These are phyloP conservation scores for Pyrenophora seminiperda DNA, from an alignment of 2,329 filamentous ascomycete genomes.

Conservation along the genomic window DNA sequence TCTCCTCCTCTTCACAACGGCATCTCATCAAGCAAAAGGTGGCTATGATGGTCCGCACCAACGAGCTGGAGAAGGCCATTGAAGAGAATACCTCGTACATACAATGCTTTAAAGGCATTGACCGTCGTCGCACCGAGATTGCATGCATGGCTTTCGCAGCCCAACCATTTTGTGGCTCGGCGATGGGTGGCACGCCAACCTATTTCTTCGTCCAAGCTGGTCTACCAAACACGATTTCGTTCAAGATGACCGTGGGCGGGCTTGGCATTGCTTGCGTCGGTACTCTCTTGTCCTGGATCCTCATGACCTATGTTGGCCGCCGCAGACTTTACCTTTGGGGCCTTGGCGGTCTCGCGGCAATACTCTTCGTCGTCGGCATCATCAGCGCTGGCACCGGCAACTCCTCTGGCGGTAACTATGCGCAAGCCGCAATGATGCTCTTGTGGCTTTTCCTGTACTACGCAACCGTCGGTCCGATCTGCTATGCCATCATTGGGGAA, in stretches of 20 bases:
- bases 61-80: slow-evolving; percentile 73
- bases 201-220: slow-evolving; percentile 54
- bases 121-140: slow-evolving; percentile 69
- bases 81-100: slow-evolving; percentile 68
- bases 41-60: slow-evolving; percentile 83
- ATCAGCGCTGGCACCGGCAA: slow-evolving; percentile 48
- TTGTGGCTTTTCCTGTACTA: slow-evolving; percentile 70
- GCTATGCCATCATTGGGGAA: slow-evolving; percentile 83
- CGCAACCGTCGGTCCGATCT: slow-evolving; percentile 81
- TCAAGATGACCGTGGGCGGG: slow-evolving; percentile 55
- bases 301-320: slow-evolving; percentile 78
- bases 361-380: slow-evolving; percentile 77
- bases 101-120: slow-evolving; percentile 79
- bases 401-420: slow-evolving; percentile 51
- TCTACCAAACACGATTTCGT: slow-evolving; percentile 45
- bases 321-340: slow-evolving; percentile 75
- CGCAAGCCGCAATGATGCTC: slow-evolving; percentile 29
- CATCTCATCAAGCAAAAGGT: slow-evolving; percentile 56
- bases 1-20: slow-evolving; percentile 3
- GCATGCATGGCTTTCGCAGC: slow-evolving; percentile 57
- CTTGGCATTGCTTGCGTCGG: slow-evolving; percentile 62
- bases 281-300: slow-evolving; percentile 75
- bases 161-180: slow-evolving; percentile 40
- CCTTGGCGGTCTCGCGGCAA: slow-evolving; percentile 62
- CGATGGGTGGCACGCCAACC: slow-evolving; percentile 39